Evolutionary conservation across 352 stramenopile species (phyloP).

Genomic region (Globisporangium cederbergense): DNA sequence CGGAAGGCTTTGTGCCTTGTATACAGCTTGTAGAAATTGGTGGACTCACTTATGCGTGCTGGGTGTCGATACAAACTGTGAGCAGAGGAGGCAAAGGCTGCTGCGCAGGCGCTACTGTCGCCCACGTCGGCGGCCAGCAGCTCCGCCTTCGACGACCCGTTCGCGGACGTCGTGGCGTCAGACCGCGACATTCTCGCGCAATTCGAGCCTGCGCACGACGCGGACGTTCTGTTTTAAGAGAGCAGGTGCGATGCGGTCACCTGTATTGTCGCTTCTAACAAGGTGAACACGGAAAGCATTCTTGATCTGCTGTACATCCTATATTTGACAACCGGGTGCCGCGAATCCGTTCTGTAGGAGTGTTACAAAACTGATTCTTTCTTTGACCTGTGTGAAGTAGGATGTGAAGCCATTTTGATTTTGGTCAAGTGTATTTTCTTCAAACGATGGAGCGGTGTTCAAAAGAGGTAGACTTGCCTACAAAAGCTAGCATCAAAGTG

Average conservation of each 20-base stretch:
- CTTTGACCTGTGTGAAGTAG: background rate
- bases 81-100: constrained; percentile 17
- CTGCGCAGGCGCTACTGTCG: constrained; percentile 15
- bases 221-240: constrained; percentile 80
- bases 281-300: constrained; percentile 10
- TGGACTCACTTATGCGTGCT: background rate
- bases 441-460: background rate
- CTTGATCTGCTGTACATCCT: background rate
- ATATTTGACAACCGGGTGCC: background rate
- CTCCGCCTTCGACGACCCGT: constrained; percentile 55
- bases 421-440: background rate
- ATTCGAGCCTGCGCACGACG: constrained; percentile 68
- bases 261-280: constrained; percentile 20
- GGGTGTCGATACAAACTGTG: background rate
- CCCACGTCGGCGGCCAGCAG: constrained; percentile 15
- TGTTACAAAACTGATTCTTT: background rate
- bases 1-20: background rate
- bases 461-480: background rate
- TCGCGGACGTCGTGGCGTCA: constrained; percentile 63
- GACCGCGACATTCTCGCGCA: constrained; percentile 80
- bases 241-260: background rate
- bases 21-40: background rate
- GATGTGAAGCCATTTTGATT: too few species aligned
- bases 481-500: background rate
- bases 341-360: background rate